phyloP scores from a whole-genome alignment of 139 green algal species.

The Edaphochlamys debaryana region DNA sequence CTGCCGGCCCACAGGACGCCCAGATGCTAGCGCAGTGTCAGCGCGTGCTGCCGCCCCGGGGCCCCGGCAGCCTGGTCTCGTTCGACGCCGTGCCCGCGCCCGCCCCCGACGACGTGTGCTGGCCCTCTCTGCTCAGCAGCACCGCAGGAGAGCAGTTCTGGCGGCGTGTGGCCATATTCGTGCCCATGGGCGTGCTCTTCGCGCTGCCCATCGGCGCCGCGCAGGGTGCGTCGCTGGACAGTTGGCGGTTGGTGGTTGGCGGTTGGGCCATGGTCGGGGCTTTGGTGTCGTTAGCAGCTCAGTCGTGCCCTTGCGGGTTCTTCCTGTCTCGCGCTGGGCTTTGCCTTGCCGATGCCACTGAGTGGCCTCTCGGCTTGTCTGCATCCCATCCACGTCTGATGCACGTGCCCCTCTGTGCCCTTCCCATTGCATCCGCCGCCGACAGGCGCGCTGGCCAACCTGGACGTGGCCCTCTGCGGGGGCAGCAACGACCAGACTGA shows the following conservation, averaged over 20 bases:
- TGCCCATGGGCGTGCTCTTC: not conserved
- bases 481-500: not conserved
- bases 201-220: constrained; percentile 7
- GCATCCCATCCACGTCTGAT: no score
- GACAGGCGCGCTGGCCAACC: not conserved
- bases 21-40: constrained; percentile 26
- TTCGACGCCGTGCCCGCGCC: constrained; percentile 20
- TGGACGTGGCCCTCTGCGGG: not conserved
- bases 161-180: not conserved
- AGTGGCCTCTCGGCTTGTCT: not conserved
- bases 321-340: no score
- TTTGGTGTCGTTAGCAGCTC: no score
- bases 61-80: not conserved
- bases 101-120: constrained; percentile 19
- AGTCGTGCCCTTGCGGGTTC: no score
- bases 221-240: not conserved
- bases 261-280: not conserved
- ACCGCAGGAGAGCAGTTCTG: no score
- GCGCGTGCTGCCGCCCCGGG: not conserved
- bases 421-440: not conserved
- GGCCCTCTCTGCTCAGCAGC: constrained; percentile 13
- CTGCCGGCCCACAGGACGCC: constrained; percentile 8
- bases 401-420: no score
- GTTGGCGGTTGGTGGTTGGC: not conserved
- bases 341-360: no score